These are phyloP conservation scores for Przewalskia tangutica DNA, from an alignment of 257 asterid genomes.

Conservation along the genomic window DNA sequence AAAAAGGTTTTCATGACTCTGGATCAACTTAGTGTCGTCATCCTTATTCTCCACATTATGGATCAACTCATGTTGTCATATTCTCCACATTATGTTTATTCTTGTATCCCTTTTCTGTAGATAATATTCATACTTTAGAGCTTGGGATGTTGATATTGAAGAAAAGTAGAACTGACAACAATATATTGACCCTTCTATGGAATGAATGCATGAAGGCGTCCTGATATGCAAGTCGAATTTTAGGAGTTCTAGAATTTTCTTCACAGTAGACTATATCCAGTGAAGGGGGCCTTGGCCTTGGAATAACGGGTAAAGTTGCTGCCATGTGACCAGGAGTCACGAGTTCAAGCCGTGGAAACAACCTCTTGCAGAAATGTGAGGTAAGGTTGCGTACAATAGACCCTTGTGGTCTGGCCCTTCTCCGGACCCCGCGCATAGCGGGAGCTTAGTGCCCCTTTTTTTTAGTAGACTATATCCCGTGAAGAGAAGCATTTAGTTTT, in stretches of 20 bases:
- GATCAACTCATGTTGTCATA: background rate
- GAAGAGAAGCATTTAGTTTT: too few relatives aligned
- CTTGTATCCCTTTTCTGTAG: background rate
- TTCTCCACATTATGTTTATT: background rate
- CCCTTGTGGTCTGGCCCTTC: too few relatives aligned
- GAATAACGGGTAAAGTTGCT: too few relatives aligned
- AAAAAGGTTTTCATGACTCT: background rate
- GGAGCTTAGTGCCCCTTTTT: too few relatives aligned
- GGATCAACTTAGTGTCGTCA: background rate
- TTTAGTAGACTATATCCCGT: too few relatives aligned
- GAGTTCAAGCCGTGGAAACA: too few relatives aligned
- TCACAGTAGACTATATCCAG: background rate
- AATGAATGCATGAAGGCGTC: background rate
- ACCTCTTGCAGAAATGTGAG: too few relatives aligned
- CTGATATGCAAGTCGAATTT: background rate
- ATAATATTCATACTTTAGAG: background rate
- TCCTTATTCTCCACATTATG: background rate
- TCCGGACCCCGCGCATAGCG: too few relatives aligned
- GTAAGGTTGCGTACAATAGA: too few relatives aligned
- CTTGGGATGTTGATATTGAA: background rate
- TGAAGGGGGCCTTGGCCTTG: background rate
- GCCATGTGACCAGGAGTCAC: too few relatives aligned
- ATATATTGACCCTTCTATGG: background rate
- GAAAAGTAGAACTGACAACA: background rate
- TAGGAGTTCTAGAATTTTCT: background rate